Percentiles rank a stretch among this genome's conserved stretches.
phyloP scores from a whole-genome alignment of 805 yeast species.

The Candida loeiensis region DNA sequence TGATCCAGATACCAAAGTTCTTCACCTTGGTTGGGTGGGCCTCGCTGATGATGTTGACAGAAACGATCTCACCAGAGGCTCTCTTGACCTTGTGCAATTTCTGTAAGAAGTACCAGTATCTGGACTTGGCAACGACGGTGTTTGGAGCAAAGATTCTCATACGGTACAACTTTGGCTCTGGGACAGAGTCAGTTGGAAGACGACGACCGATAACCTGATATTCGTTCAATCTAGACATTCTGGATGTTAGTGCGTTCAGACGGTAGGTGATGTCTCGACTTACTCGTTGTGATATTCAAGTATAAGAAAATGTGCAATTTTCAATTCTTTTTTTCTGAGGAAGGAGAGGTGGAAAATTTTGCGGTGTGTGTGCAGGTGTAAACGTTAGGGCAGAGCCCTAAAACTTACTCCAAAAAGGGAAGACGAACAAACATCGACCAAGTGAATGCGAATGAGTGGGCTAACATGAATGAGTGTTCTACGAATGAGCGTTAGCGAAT shows the following conservation, averaged over 20 bases:
- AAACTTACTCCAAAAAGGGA: neutral
- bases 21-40: slow-evolving; percentile 98
- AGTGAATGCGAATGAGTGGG: too few relatives aligned
- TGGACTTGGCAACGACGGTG: slow-evolving; percentile 98
- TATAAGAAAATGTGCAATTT: neutral
- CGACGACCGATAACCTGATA: slow-evolving; percentile 99
- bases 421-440: neutral
- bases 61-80: slow-evolving; percentile 98
- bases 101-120: slow-evolving; percentile 99
- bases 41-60: slow-evolving; percentile 88
- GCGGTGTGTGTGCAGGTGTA: slow-evolving; percentile 7
- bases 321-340: slow-evolving; percentile 3
- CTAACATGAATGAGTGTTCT: neutral
- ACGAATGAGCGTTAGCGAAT: too few relatives aligned
- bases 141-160: slow-evolving; percentile 99
- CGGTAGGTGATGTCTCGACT: slow-evolving; percentile 1
- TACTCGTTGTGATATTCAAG: slow-evolving; percentile 10
- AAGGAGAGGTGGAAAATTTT: neutral
- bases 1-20: slow-evolving; percentile 99
- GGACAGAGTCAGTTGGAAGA: slow-evolving; percentile 97
- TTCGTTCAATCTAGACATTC: slow-evolving; percentile 94
- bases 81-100: slow-evolving; percentile 99
- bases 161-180: slow-evolving; percentile 99
- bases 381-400: slow-evolving; percentile 8
- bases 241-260: slow-evolving; percentile 1